phyloP scores from a whole-genome alignment of 2,329 filamentous ascomycete species.

The Aspergillus ibericus region DNA sequence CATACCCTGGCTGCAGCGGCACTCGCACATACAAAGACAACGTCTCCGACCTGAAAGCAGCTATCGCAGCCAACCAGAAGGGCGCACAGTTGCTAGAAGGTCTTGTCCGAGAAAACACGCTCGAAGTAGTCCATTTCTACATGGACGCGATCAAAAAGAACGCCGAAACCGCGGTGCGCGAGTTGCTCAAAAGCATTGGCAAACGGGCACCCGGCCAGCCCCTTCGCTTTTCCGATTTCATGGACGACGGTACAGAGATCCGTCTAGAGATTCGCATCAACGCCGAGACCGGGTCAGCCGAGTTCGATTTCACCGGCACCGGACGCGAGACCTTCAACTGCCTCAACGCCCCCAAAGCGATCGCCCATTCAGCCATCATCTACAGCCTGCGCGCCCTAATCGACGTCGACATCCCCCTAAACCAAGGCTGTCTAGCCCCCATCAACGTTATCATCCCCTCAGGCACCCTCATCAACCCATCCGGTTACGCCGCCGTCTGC shows the following conservation, averaged over 20 bases:
- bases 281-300: slow-evolving; percentile 68
- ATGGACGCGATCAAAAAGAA: slow-evolving; percentile 82
- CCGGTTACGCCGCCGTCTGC: slow-evolving; percentile 69
- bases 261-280: slow-evolving; percentile 73
- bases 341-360: slow-evolving; percentile 77
- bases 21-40: background rate
- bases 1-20: background rate
- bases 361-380: slow-evolving; percentile 81
- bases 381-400: slow-evolving; percentile 82
- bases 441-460: slow-evolving; percentile 71
- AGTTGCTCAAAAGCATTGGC: slow-evolving; percentile 70
- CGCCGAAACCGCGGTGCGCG: slow-evolving; percentile 74
- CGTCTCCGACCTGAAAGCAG: background rate
- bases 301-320: slow-evolving; percentile 77
- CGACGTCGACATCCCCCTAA: slow-evolving; percentile 77
- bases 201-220: slow-evolving; percentile 67
- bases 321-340: slow-evolving; percentile 78
- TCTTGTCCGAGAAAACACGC: background rate
- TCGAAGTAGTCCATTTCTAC: slow-evolving; percentile 35
- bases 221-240: slow-evolving; percentile 74
- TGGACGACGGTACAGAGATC: slow-evolving; percentile 84
- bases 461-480: slow-evolving; percentile 62
- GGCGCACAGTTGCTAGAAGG: background rate
- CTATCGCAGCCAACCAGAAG: background rate
- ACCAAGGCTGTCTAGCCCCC: slow-evolving; percentile 79